Evolutionary conservation across 2,329 filamentous ascomycete genomes (phyloP).

Genomic region (Dendryphion nanum): DNA sequence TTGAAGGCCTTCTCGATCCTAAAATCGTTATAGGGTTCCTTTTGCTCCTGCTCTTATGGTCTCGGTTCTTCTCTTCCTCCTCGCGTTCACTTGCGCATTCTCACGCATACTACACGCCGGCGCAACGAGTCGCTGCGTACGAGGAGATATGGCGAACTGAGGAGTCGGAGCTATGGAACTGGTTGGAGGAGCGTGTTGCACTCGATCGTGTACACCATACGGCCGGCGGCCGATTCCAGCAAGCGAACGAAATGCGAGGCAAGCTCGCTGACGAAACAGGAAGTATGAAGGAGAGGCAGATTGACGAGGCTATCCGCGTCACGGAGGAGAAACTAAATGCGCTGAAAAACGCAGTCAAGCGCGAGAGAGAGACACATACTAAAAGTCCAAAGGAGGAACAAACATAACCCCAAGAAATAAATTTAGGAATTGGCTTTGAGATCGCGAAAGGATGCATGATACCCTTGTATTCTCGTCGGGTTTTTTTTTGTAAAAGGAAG

Average conservation of each 20-base stretch:
- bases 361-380: conserved; percentile 19
- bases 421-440: neutral
- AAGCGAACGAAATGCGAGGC: conserved; percentile 48
- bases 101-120: conserved; percentile 40
- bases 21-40: conserved; percentile 77
- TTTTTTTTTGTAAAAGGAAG: neutral
- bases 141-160: conserved; percentile 90
- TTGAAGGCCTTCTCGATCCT: conserved; percentile 69
- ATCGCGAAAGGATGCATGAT: too few species aligned
- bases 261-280: conserved; percentile 40
- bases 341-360: conserved; percentile 67
- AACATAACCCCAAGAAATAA: neutral
- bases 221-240: conserved; percentile 16
- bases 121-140: conserved; percentile 76
- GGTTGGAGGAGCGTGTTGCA: conserved; percentile 84
- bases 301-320: conserved; percentile 76
- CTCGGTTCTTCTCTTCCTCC: conserved; percentile 35
- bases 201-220: conserved; percentile 54
- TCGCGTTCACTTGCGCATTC: conserved; percentile 29
- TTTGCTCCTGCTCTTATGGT: conserved; percentile 51
- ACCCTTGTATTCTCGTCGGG: too few species aligned
- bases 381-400: conserved; percentile 7
- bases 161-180: conserved; percentile 87
- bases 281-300: conserved; percentile 68
- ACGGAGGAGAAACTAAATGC: conserved; percentile 82